Percentiles rank a stretch among this genome's conserved stretches.
These are phyloP conservation scores for Hsuehochloa calcarea DNA, from an alignment of 176 grass and related monocot genomes.

Conservation along the genomic window DNA sequence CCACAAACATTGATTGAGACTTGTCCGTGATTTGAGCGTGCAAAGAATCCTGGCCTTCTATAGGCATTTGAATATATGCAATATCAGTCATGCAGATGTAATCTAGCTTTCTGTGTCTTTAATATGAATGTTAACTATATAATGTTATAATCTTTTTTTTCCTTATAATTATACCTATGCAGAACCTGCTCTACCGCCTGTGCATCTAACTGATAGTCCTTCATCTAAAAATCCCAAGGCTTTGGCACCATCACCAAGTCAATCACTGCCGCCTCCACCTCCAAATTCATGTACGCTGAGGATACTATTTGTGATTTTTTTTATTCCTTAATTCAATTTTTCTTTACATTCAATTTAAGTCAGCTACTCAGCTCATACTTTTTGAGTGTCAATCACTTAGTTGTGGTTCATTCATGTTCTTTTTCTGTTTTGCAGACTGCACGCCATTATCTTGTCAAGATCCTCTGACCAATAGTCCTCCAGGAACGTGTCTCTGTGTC, in stretches of 20 bases:
- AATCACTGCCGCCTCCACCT: constrained; percentile 54
- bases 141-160: constrained; percentile 5
- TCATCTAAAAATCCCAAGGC: constrained; percentile 38
- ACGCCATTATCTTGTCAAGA: constrained; percentile 53
- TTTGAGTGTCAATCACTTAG: constrained; percentile 1
- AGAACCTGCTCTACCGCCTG: constrained; percentile 52
- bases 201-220: constrained; percentile 32
- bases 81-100: constrained; percentile 19
- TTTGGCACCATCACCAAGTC: constrained; percentile 48
- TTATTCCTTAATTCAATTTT: constrained; percentile 11
- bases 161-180: constrained; percentile 34
- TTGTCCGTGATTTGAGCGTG: constrained; percentile 4
- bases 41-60: not conserved
- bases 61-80: constrained; percentile 6
- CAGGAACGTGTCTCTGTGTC: constrained; percentile 80
- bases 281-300: constrained; percentile 63
- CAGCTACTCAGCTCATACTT: not conserved
- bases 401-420: constrained; percentile 20
- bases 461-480: constrained; percentile 74
- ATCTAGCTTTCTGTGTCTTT: not conserved
- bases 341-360: not conserved
- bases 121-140: not conserved
- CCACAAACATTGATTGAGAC: constrained; percentile 1
- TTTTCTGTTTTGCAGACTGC: constrained; percentile 64
- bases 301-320: constrained; percentile 26